phyloP scores from a whole-genome alignment of 2,329 filamentous ascomycete genomes.

The Clonostachys chloroleuca region DNA sequence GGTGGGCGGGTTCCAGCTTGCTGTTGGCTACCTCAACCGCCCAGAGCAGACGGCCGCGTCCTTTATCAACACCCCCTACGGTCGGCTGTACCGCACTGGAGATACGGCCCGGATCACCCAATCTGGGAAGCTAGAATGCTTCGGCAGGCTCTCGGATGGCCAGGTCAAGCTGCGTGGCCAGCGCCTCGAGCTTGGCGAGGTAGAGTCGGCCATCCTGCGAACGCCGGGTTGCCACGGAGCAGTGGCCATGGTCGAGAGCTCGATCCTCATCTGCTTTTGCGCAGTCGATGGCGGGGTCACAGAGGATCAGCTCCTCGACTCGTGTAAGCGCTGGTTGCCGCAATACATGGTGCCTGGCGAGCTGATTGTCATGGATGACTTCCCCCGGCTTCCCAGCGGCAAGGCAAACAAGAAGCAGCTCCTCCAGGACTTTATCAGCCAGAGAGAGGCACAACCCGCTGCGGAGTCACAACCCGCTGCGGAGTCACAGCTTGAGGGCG shows the following conservation, averaged over 20 bases:
- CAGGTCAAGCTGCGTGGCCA: conserved; percentile 88
- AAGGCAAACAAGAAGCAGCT: conserved; percentile 73
- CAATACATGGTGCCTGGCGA: conserved; percentile 80
- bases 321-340: conserved; percentile 73
- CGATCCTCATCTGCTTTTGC: conserved; percentile 72
- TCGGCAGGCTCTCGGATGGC: conserved; percentile 73
- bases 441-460: conserved; percentile 5
- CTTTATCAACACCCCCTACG: conserved; percentile 67
- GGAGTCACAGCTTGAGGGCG: not conserved
- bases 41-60: conserved; percentile 67
- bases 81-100: conserved; percentile 76
- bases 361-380: conserved; percentile 55
- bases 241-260: conserved; percentile 62
- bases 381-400: conserved; percentile 77
- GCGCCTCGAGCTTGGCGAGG: conserved; percentile 73
- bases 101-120: conserved; percentile 70
- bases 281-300: conserved; percentile 37
- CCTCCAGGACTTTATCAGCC: conserved; percentile 37
- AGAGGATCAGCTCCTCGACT: conserved; percentile 42
- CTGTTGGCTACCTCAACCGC: conserved; percentile 77
- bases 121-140: conserved; percentile 73
- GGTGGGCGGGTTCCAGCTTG: conserved; percentile 76
- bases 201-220: conserved; percentile 65
- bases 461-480: conserved; percentile 1
- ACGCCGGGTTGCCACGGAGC: conserved; percentile 59